Percentiles rank a stretch among this genome's conserved stretches.
These are phyloP conservation scores for Linnemannia zychae DNA, from an alignment of 192 early-diverging fungal genomes.

Conservation along the genomic window DNA sequence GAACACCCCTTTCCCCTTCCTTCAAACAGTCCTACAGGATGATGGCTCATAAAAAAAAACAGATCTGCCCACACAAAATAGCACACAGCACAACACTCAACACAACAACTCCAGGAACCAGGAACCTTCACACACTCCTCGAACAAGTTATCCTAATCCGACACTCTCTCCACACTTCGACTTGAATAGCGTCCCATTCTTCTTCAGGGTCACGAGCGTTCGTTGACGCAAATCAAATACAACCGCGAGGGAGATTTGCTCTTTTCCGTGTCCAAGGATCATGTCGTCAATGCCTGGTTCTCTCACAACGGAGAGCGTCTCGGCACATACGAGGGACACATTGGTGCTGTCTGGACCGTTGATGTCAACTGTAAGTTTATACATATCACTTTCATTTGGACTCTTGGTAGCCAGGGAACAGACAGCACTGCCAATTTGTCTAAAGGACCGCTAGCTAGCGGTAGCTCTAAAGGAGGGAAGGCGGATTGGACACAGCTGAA, in stretches of 20 bases:
- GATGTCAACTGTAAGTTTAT: slow-evolving; percentile 88
- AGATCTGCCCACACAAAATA: not conserved
- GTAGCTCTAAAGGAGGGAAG: no score
- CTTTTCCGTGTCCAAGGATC: slow-evolving; percentile 96
- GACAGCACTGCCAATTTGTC: no score
- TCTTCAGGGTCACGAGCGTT: slow-evolving; percentile 95
- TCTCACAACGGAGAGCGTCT: slow-evolving; percentile 98
- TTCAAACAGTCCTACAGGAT: slow-evolving; percentile 4
- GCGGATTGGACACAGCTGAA: not conserved
- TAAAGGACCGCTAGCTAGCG: no score
- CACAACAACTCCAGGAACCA: not conserved
- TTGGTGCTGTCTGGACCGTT: slow-evolving; percentile 95
- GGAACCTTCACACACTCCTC: not conserved
- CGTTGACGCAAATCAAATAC: slow-evolving; percentile 98
- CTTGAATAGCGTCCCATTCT: slow-evolving; percentile 88
- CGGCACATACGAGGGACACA: slow-evolving; percentile 93
- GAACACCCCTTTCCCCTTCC: not conserved
- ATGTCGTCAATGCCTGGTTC: slow-evolving; percentile 94
- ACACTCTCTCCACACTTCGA: not conserved
- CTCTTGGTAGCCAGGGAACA: no score
- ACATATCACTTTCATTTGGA: no score
- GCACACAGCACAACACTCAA: no score
- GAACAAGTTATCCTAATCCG: not conserved
- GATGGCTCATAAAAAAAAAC: slow-evolving; percentile 7
- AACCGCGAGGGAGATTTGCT: slow-evolving; percentile 98